Conservation (phyloP, 495 filamentous ascomycete genomes). For the Podospora conica region DNA sequence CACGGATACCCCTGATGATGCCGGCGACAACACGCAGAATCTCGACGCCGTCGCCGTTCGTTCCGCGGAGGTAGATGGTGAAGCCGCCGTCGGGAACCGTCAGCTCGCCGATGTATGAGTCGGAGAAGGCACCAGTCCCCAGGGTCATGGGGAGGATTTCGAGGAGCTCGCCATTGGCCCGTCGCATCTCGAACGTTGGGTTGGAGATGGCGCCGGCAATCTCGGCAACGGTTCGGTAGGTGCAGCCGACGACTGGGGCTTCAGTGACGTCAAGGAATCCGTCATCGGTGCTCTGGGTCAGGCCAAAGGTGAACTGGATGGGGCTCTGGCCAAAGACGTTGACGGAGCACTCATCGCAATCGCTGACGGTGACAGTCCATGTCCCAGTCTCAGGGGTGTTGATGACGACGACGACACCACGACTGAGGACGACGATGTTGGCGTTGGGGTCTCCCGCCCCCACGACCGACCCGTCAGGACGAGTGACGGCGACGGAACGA, state of each 20-base stretch:
- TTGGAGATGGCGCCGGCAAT: not conserved
- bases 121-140: not conserved
- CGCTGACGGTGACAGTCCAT: conserved; percentile 1
- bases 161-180: not conserved
- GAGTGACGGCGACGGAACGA: not conserved
- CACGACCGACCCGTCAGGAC: conserved; percentile 1
- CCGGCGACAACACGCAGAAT: not conserved
- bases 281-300: not conserved
- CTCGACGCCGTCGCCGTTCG: not conserved
- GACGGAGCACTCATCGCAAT: conserved; percentile 5
- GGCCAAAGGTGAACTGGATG: not conserved
- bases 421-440: not conserved
- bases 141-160: not conserved
- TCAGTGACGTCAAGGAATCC: not conserved
- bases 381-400: not conserved
- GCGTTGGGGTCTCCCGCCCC: not conserved
- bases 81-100: not conserved
- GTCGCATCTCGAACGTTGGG: not conserved
- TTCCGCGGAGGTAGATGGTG: not conserved
- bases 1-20: not conserved
- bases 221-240: not conserved
- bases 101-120: not conserved
- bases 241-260: not conserved
- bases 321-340: not conserved
- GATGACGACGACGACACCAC: not conserved